Evolutionary conservation across 2,329 filamentous ascomycete species (phyloP), one percentile per base, ranked within the genome.

Genomic region (Colletotrichum acutatum): DNA sequence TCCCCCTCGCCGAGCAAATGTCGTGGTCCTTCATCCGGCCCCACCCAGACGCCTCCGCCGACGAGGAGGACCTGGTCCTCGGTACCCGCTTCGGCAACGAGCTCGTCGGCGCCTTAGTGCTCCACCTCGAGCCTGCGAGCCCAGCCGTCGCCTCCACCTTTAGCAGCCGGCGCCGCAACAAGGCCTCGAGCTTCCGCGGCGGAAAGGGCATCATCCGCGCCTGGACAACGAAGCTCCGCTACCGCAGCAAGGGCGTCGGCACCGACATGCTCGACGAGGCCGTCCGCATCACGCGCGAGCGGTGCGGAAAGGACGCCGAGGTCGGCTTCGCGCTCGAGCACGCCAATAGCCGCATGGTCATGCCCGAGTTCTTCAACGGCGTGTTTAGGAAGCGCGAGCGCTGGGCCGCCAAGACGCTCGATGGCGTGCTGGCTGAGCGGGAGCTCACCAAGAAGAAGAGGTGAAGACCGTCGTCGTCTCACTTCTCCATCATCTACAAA

Each of bases 241-340:
- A 94, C 80, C 88, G 95, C 30, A 86, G 89, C 37, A 90, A 90
- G 74, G 94, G 95, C 0, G 86, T 97, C 28, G 95, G 95, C 3
- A 87, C 85, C 53, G 92, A 91, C 37, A 83, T 98, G 77, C 85
- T 98, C 60, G 89, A 92, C 76, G 92, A 94, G 76, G 94, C 93
- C 1, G 91, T 95, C 2, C 87, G 87, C 69, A 81, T 92, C 67
- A 92, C 93, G 72, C 89, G 89, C 76, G 90, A 91, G 81, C 89
- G 88, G 78, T 92, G 92, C 71, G 93, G 94, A 54, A 89, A 89
- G 71, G 91, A 90, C 42, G 90, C 89, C 2, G 87, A 90, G 71
- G 85, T 95, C 64, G 90, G 91, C 2, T 97, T 97, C 80, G 93
- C 93, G 7, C 84, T 87, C 65, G 90, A 93, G 75, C 95, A 97